Percentiles rank a stretch among this genome's conserved stretches.
phyloP scores from a whole-genome alignment of 2,329 filamentous ascomycete genomes.

The Cladosporium sp. region DNA sequence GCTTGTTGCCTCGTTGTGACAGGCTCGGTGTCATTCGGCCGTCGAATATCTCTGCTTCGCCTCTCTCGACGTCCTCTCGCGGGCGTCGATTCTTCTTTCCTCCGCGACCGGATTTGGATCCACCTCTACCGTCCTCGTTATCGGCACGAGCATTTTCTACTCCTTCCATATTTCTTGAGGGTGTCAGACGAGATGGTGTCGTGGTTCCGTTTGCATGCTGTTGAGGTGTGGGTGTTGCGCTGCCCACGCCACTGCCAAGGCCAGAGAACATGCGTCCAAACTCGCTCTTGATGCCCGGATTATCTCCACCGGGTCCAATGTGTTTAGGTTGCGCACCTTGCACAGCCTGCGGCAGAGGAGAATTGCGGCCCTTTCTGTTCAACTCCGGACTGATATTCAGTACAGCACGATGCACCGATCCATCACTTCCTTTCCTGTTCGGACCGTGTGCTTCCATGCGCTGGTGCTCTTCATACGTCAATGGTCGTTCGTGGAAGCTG shows the following conservation, averaged over 20 bases:
- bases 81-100: conserved; percentile 54
- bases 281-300: conserved; percentile 86
- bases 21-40: conserved; percentile 62
- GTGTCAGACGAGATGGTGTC: conserved; percentile 50
- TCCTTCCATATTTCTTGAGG: conserved; percentile 32
- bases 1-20: conserved; percentile 66
- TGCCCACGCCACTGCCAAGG: conserved; percentile 71
- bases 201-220: conserved; percentile 53
- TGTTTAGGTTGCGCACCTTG: conserved; percentile 85
- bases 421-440: conserved; percentile 34
- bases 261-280: conserved; percentile 94
- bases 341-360: conserved; percentile 87
- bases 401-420: conserved; percentile 58
- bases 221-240: conserved; percentile 47
- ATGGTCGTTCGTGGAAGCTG: conserved; percentile 40
- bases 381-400: conserved; percentile 73
- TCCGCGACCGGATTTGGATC: conserved; percentile 39
- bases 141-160: conserved; percentile 33
- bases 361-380: conserved; percentile 78
- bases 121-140: conserved; percentile 41
- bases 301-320: conserved; percentile 73
- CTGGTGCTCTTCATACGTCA: conserved; percentile 38
- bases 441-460: conserved; percentile 52
- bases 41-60: conserved; percentile 65
- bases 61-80: conserved; percentile 71